These are phyloP conservation scores for Globisporangium camurandrum DNA, from an alignment of 352 stramenopile species.

Conservation along the genomic window DNA sequence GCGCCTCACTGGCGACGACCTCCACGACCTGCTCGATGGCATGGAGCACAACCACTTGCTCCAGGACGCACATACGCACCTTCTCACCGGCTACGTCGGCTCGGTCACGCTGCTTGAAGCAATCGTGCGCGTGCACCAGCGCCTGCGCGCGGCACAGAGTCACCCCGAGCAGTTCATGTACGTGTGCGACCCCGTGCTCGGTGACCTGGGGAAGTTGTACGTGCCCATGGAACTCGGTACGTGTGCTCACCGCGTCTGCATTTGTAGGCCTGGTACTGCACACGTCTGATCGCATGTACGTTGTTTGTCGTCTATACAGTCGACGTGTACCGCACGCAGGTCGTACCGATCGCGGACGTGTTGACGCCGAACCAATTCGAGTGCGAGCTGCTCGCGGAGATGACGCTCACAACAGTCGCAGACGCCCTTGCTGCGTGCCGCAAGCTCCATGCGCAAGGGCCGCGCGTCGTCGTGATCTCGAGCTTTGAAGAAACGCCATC, in stretches of 20 bases:
- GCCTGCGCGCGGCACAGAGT: slow-evolving; percentile 40
- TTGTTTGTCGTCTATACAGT: slow-evolving; percentile 25
- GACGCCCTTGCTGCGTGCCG: slow-evolving; percentile 66
- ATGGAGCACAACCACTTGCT: slow-evolving; percentile 68
- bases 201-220: slow-evolving; percentile 77
- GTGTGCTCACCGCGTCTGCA: too few relatives aligned
- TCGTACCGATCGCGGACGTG: slow-evolving; percentile 78
- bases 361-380: slow-evolving; percentile 85
- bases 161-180: slow-evolving; percentile 50
- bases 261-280: too few relatives aligned
- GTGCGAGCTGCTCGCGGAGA: slow-evolving; percentile 70
- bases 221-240: slow-evolving; percentile 69
- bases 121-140: slow-evolving; percentile 59
- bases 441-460: slow-evolving; percentile 63
- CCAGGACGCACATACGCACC: slow-evolving; percentile 58
- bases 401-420: slow-evolving; percentile 52
- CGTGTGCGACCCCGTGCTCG: slow-evolving; percentile 80
- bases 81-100: slow-evolving; percentile 81
- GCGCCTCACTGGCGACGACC: slow-evolving; percentile 59
- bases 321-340: slow-evolving; percentile 65
- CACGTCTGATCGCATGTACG: slow-evolving; percentile 2
- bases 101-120: slow-evolving; percentile 60
- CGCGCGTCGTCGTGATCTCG: slow-evolving; percentile 75
- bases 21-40: slow-evolving; percentile 74
- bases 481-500: slow-evolving; percentile 56